Evolutionary conservation across 1,284 basidiomycete genomes (phyloP).

Genomic region (Trametes versicolor): DNA sequence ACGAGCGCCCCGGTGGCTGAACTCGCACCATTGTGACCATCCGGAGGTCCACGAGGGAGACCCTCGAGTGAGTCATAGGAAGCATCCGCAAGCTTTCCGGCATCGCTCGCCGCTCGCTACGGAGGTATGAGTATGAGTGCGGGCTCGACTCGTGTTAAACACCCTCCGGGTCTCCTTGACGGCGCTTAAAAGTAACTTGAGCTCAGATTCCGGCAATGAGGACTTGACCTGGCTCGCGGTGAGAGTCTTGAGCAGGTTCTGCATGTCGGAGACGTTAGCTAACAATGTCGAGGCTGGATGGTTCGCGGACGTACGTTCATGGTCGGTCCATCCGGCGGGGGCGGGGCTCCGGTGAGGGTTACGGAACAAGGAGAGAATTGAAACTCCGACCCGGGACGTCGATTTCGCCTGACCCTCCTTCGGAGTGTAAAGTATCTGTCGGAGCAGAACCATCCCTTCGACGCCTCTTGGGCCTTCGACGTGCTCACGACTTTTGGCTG

Average conservation of each 20-base stretch:
- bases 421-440: too few species aligned
- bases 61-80: conserved; percentile 94
- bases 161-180: conserved; percentile 81
- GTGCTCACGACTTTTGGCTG: too few species aligned
- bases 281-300: conserved; percentile 40
- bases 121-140: conserved; percentile 12
- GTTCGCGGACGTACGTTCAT: conserved; percentile 54
- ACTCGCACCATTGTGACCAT: conserved; percentile 73
- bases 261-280: conserved; percentile 31
- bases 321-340: conserved; percentile 39
- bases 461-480: too few species aligned
- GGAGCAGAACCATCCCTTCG: too few species aligned
- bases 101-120: conserved; percentile 69
- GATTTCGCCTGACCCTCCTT: conserved; percentile 5
- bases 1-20: conserved; percentile 27
- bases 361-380: conserved; percentile 46
- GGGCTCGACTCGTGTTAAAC: conserved; percentile 27
- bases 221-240: conserved; percentile 70
- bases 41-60: conserved; percentile 83
- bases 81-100: conserved; percentile 80
- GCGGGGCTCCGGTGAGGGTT: conserved; percentile 37
- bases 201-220: conserved; percentile 63
- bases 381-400: conserved; percentile 47
- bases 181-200: conserved; percentile 74
- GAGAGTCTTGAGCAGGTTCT: conserved; percentile 84